Evolutionary conservation across 116 monocot species (phyloP), one percentile per base, ranked within the genome.

Genomic region (Iris pallida): DNA sequence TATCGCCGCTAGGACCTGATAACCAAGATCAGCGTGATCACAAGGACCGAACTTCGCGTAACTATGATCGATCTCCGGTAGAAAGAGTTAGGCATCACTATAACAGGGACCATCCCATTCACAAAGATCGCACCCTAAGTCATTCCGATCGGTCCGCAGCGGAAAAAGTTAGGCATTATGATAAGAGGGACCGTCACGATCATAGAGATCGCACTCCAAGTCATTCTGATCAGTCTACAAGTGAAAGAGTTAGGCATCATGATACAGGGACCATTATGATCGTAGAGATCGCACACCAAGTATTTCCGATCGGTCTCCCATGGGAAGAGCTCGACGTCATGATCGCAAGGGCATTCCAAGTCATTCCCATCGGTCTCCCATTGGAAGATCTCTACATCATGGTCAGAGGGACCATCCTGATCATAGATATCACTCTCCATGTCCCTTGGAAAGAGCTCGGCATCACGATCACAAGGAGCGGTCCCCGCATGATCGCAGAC

Each of bases 1-100:
- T 73, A 53, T 73, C 80, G 47, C 72, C 79, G 53, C 74, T 54
- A 48, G 47, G 64, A 52, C 62, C 76, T 72, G 76, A 78, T 30
- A 80, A 72, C 48, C 86, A 80, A 56, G 81, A 63, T 1, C 79
- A n/a, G n/a, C n/a, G n/a, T n/a, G n/a, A n/a, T n/a, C n/a, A n/a
- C n/a, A n/a, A n/a, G n/a, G n/a, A n/a, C 51, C 68, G 78, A 0
- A 63, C 66, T 20, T 48, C 78, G 42, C 42, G 70, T 11, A 56
- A 59, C 43, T 63, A 51, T 11, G 77, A 78, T 4, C 64, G 73
- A 20, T 80, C 80, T 49, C 76, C 79, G 6, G 62, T 47, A 68
- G 76, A 81, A 16, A 62, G 72, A 14, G 5, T 57, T 63, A 55
- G 68, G 16, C 78, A 61, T 57, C n/a, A n/a, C n/a, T 76, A n/a